Evolutionary conservation across 75 land plant species (phyloP), one percentile per base, ranked within the genome.

Genomic region (Picea glauca): DNA sequence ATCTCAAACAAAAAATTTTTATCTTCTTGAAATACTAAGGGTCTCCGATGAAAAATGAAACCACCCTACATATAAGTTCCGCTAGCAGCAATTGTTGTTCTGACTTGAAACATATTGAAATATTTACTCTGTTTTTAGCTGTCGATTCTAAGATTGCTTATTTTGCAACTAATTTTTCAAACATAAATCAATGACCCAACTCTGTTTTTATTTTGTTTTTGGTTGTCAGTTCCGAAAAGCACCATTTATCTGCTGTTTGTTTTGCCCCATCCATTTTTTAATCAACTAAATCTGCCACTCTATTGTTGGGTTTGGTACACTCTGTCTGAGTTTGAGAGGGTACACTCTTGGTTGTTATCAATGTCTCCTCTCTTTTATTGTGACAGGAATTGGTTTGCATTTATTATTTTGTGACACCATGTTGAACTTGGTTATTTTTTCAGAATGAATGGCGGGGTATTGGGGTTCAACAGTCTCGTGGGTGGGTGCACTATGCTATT

Each of bases 401-500:
- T 40, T 40, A 40, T 40, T 40, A 40, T 40, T 40, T 40, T 40
- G 43, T 40, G 43, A 40, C 43, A 40, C 43, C 43, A 40, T 40
- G 43, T 40, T 40, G 43, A 5, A 40, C 43, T 4, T 40, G 43
- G 4, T 46, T 31, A 4, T 38, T 43, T 66, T 30, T 76, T 21
- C 85, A 87, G 88, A 77, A 58, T 60, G 87, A 87, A 58, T 87
- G 87, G 88, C 79, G 88, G 18, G 88, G 74, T 6, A 82, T 87
- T 65, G 88, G 88, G 61, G 88, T 87, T 5, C 88, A 87, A 72
- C 88, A 87, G 61, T 87, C 88, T 26, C 79, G 88, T 23, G 88
- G 88, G 13, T 85, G 87, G 87, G 83, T 87, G 13, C 88, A 87
- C 63, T 87, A 87, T 68, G 88, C 88, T 20, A 87, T 87, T 60